Evolutionary conservation across 164 flowering plant genomes (phyloP), one percentile per base, ranked within the genome.

Genomic region (Chloranthus sessilifolius): DNA sequence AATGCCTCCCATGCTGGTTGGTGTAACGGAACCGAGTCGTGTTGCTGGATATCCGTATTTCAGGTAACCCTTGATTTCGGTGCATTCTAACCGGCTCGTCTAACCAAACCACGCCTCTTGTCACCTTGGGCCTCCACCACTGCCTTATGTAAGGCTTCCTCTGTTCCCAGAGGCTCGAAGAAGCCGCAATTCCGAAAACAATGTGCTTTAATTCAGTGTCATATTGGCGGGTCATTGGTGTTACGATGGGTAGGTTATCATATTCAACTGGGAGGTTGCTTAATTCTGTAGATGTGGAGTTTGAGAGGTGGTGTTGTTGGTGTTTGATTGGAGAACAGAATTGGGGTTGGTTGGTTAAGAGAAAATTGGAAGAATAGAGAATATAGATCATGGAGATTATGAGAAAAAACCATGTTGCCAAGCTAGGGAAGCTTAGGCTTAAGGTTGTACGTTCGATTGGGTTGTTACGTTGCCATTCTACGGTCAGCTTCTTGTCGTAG

Each of bases 101-200:
- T 9, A 68, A 21, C 72, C 72, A 68, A 1, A 68, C 65, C 1
- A 60, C 28, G 7, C 72, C 72, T 41, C 65, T 37, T 35, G 55
- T 63, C 23, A 30, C 25, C 16, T 42, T 56, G 9, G 67, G 61
- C 14, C 53, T 62, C 62, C 61, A 72, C 76, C 76, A 72, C 6
- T 37, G 44, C 43, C 68, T 68, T 6, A 72, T 72, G 57, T 72
- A 72, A 16, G 58, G 27, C 43, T 72, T 72, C 19, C 76, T 59
- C 36, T 59, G 40, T 10, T 62, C 60, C 76, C 76, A 72, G 14
- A 64, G 35, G n/a, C 43, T 68, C 17, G 76, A 52, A 5, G 77
- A 66, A 1, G 59, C 74, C 1, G 69, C 74, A 14, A 69, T 69
- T 17, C 74, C 70, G 28, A 69, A 69, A 5, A 66, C 71, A 8